phyloP scores from a whole-genome alignment of 2,329 filamentous ascomycete genomes.

The Microdochium nivale region DNA sequence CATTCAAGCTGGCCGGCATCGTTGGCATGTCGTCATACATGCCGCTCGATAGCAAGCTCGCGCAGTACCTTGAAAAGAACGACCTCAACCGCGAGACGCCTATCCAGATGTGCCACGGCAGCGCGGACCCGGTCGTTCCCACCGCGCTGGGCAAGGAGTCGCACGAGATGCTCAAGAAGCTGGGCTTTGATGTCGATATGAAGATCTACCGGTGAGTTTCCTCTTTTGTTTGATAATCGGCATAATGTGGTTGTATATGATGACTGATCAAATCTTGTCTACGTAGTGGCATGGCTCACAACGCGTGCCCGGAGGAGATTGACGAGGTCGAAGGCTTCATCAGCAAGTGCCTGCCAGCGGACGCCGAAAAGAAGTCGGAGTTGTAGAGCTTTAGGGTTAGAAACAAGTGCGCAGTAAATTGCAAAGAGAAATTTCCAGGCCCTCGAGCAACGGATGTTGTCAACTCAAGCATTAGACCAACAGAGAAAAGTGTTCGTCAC shows the following conservation, averaged over 20 bases:
- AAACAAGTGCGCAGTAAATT: too few species aligned
- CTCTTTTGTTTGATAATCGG: too few species aligned
- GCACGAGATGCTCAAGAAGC: slow-evolving; percentile 54
- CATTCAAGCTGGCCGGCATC: slow-evolving; percentile 74
- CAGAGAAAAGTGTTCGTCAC: not conserved
- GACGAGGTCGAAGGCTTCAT: slow-evolving; percentile 66
- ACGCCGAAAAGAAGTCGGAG: slow-evolving; percentile 29
- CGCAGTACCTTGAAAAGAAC: slow-evolving; percentile 43
- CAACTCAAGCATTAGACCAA: not conserved
- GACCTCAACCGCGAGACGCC: slow-evolving; percentile 66
- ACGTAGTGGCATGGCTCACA: slow-evolving; percentile 61
- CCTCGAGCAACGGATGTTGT: not conserved
- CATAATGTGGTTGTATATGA: too few species aligned
- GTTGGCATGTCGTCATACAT: slow-evolving; percentile 80
- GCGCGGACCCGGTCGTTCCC: slow-evolving; percentile 63
- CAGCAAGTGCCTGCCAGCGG: slow-evolving; percentile 32
- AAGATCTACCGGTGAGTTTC: slow-evolving; percentile 61
- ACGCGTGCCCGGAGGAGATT: slow-evolving; percentile 69
- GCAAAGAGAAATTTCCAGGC: not conserved
- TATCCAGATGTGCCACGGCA: slow-evolving; percentile 86
- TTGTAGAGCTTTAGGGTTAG: slow-evolving; percentile 13
- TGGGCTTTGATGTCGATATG: slow-evolving; percentile 68
- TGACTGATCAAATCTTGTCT: too few species aligned
- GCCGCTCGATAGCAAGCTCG: slow-evolving; percentile 56
- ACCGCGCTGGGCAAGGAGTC: slow-evolving; percentile 61